phyloP scores from a whole-genome alignment of 148 eudicot genomes.

The Camellia lanceoleosa region DNA sequence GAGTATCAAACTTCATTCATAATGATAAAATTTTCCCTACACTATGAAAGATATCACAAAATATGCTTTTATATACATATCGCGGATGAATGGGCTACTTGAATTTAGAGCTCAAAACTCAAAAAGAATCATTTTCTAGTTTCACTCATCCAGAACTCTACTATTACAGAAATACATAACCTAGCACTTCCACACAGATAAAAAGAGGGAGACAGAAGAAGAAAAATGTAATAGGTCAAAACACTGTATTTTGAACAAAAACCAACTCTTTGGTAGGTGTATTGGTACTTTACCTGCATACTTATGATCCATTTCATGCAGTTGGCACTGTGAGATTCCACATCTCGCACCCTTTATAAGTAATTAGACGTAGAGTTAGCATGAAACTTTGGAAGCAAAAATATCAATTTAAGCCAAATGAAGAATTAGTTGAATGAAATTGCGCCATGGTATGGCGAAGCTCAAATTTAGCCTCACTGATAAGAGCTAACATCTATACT shows the following conservation, averaged over 20 bases:
- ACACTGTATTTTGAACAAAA: neutral
- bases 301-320: slow-evolving; percentile 83
- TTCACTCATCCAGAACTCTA: neutral
- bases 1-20: neutral
- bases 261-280: neutral
- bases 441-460: neutral
- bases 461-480: neutral
- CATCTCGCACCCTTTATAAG: slow-evolving; percentile 67
- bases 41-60: neutral
- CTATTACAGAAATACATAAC: neutral
- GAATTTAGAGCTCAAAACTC: neutral
- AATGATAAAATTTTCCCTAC: neutral
- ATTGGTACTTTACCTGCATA: slow-evolving; percentile 66
- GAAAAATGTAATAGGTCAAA: slow-evolving; percentile 8
- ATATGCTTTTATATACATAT: neutral
- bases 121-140: neutral
- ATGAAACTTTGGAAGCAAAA: neutral
- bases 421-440: neutral
- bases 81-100: neutral
- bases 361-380: slow-evolving; percentile 4
- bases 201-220: neutral
- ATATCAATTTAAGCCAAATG: neutral
- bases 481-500: neutral
- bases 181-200: neutral
- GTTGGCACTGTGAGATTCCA: slow-evolving; percentile 86